Percentiles rank a stretch among this genome's conserved stretches.
Conservation (phyloP, 2,329 filamentous ascomycete genomes). For the Neonectria faginata region DNA sequence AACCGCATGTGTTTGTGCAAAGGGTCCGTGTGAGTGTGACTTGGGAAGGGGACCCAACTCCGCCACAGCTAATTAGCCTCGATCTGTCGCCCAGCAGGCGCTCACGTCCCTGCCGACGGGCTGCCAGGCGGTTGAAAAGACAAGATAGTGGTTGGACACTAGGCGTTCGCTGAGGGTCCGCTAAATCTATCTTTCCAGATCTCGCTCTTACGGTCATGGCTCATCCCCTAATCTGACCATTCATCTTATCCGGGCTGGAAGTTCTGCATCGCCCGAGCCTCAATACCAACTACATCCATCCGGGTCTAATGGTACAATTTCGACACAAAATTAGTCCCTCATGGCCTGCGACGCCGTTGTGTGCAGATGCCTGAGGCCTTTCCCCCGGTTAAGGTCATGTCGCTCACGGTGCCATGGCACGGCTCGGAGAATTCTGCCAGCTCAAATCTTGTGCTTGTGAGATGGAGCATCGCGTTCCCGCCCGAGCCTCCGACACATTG, state of each 20-base stretch:
- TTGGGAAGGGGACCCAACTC: slow-evolving; percentile 11
- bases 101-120: slow-evolving; percentile 13
- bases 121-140: background rate
- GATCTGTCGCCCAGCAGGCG: slow-evolving; percentile 22
- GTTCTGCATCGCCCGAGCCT: background rate
- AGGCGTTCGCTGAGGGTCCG: slow-evolving; percentile 8
- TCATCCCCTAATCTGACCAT: slow-evolving; percentile 15
- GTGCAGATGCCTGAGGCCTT: background rate
- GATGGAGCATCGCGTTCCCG: slow-evolving; percentile 32
- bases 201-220: slow-evolving; percentile 8
- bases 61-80: slow-evolving; percentile 29
- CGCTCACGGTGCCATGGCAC: slow-evolving; percentile 34
- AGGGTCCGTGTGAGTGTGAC: slow-evolving; percentile 13
- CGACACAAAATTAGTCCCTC: background rate
- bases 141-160: slow-evolving; percentile 10
- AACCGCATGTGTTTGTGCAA: background rate
- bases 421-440: slow-evolving; percentile 45
- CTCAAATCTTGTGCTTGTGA: slow-evolving; percentile 39
- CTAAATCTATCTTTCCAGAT: slow-evolving; percentile 31
- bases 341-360: background rate
- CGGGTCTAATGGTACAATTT: background rate
- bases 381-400: slow-evolving; percentile 18
- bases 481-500: slow-evolving; percentile 17
- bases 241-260: background rate
- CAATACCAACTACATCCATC: background rate